Percentiles rank a stretch among this genome's conserved stretches.
Evolutionary conservation across 2,329 filamentous ascomycete species (phyloP).

Genomic region (Sporothrix inflata): DNA sequence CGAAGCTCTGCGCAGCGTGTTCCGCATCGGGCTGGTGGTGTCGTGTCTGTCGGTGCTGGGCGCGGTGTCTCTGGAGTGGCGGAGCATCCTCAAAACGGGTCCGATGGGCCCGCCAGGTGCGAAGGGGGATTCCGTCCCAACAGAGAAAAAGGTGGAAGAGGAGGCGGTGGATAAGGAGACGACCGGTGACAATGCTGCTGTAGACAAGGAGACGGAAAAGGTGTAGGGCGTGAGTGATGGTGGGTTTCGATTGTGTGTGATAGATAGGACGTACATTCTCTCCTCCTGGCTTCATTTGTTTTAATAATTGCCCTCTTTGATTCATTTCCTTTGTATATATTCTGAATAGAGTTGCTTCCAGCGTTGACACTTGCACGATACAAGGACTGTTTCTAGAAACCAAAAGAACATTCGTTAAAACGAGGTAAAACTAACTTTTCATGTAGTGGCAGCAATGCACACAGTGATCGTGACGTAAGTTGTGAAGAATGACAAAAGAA

Average conservation of each 20-base stretch:
- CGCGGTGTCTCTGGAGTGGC: conserved; percentile 60
- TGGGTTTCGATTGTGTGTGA: not conserved
- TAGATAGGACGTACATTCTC: not conserved
- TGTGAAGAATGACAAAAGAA: not conserved
- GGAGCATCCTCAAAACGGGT: conserved; percentile 49
- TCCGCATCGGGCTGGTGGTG: conserved; percentile 62
- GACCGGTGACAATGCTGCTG: too few species aligned
- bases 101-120: conserved; percentile 30
- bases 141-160: not conserved
- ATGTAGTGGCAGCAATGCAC: not conserved
- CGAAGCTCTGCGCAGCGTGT: conserved; percentile 58
- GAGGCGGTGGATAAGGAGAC: not conserved
- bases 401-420: not conserved
- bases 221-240: not conserved
- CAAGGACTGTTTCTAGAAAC: not conserved
- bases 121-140: not conserved
- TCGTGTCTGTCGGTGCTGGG: conserved; percentile 58
- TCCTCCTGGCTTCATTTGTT: not conserved
- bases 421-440: not conserved
- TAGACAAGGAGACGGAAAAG: not conserved
- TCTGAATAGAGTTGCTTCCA: not conserved
- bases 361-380: not conserved
- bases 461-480: not conserved
- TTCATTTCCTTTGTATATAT: not conserved
- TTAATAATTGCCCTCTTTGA: not conserved